Evolutionary conservation across 1,139 yeast genomes (phyloP).

Genomic region (Geotrichum aggregatum): DNA sequence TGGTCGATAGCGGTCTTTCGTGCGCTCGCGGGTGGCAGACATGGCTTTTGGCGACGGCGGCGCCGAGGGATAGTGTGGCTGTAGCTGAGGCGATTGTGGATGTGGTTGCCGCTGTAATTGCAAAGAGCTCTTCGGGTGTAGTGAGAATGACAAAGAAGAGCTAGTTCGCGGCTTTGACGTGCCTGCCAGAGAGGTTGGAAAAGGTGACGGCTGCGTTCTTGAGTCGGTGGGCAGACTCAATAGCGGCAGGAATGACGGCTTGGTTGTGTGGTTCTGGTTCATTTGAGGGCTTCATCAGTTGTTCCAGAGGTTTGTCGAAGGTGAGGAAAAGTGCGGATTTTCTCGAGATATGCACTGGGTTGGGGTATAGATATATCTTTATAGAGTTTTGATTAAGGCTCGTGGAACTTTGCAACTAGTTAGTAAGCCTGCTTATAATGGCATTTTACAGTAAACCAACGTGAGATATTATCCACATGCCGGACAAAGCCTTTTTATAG

Average conservation of each 20-base stretch:
- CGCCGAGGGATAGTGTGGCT: not conserved
- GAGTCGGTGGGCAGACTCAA: not conserved
- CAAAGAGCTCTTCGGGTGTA: not conserved
- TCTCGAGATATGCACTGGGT: too few relatives aligned
- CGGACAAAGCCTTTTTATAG: too few relatives aligned
- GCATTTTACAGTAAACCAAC: too few relatives aligned
- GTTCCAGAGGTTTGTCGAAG: not conserved
- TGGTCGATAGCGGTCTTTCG: not conserved
- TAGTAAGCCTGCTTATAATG: too few relatives aligned
- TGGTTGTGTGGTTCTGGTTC: not conserved
- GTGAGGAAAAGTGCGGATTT: not conserved
- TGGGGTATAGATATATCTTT: not conserved
- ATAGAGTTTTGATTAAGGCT: not conserved
- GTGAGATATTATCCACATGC: too few relatives aligned
- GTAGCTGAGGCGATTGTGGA: not conserved
- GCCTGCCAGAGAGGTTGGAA: not conserved
- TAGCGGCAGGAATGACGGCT: constrained; percentile 1
- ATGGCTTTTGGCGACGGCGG: constrained; percentile 5
- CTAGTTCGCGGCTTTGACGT: not conserved
- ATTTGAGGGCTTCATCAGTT: not conserved
- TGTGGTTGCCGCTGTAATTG: not conserved
- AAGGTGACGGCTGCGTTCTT: not conserved
- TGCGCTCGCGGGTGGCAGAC: not conserved
- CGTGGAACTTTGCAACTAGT: too few relatives aligned
- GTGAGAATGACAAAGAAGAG: not conserved